Conservation (phyloP, 1,284 basidiomycete species). For the Xerocomus amazonicus region DNA sequence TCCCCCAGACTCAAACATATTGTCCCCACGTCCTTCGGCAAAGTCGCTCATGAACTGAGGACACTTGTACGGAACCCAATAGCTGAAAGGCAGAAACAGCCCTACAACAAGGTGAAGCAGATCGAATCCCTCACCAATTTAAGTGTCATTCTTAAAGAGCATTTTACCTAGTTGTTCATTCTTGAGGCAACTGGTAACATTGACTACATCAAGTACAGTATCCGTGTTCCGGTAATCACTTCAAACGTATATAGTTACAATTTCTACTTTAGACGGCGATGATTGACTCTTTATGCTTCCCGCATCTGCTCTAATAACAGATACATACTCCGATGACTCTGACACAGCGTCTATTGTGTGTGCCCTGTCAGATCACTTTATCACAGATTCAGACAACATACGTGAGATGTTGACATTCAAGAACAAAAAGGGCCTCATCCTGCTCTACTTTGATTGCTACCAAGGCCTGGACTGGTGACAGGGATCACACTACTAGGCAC, state of each 20-base stretch:
- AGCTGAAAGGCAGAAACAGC: slow-evolving; percentile 15
- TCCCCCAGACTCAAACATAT: too few species aligned
- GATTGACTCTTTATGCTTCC: too few species aligned
- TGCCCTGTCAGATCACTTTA: slow-evolving; percentile 15
- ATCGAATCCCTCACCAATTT: slow-evolving; percentile 19
- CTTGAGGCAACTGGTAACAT: slow-evolving; percentile 19
- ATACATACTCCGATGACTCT: slow-evolving; percentile 17
- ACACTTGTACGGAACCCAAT: too few species aligned
- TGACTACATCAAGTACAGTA: slow-evolving; percentile 19
- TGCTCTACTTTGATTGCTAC: slow-evolving; percentile 21
- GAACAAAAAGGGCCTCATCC: slow-evolving; percentile 20
- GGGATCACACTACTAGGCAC: too few species aligned
- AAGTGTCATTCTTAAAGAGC: slow-evolving; percentile 19
- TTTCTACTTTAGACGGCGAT: too few species aligned
- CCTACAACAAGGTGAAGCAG: slow-evolving; percentile 11
- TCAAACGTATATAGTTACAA: slow-evolving; percentile 16
- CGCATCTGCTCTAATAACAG: slow-evolving; percentile 7
- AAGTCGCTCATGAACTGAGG: too few species aligned
- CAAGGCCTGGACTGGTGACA: too few species aligned
- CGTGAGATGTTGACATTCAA: slow-evolving; percentile 18
- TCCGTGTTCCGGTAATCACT: slow-evolving; percentile 20
- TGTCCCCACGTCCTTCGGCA: too few species aligned
- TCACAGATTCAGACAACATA: slow-evolving; percentile 21
- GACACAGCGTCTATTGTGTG: slow-evolving; percentile 23
- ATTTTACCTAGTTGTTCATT: slow-evolving; percentile 19